Percentiles rank a stretch among this genome's conserved stretches.
Conservation (phyloP, 1,284 basidiomycete genomes). For the Ustilago sp. region DNA sequence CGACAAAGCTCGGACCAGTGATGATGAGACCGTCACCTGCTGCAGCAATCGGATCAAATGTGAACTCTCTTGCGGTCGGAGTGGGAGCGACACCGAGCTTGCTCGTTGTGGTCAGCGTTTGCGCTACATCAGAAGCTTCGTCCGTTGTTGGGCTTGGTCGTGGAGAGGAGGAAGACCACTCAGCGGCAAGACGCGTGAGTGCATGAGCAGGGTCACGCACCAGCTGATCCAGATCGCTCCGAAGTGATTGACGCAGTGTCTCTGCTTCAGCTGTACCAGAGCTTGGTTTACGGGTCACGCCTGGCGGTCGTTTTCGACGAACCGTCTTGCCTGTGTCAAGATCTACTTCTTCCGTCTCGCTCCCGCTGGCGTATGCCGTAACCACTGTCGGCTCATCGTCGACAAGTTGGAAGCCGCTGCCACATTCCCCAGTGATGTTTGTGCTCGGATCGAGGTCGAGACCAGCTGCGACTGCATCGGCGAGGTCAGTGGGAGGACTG, state of each 20-base stretch:
- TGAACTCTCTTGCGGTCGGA: conserved; percentile 36
- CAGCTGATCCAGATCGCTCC: conserved; percentile 32
- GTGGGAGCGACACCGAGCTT: conserved; percentile 29
- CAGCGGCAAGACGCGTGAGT: conserved; percentile 35
- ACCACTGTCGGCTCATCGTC: conserved; percentile 21
- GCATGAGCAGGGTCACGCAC: conserved; percentile 48
- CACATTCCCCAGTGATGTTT: conserved; percentile 10
- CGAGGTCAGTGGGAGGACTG: conserved; percentile 49
- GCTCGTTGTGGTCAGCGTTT: conserved; percentile 35
- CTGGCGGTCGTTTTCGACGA: conserved; percentile 16
- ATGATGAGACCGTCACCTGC: conserved; percentile 62
- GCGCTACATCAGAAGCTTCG: neutral
- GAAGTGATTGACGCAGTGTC: conserved; percentile 28
- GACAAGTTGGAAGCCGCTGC: conserved; percentile 42
- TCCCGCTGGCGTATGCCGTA: conserved; percentile 18
- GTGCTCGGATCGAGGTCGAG: conserved; percentile 23
- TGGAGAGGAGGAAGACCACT: conserved; percentile 28
- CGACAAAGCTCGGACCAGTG: conserved; percentile 44
- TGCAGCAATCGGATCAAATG: conserved; percentile 62
- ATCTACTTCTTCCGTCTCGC: conserved; percentile 43
- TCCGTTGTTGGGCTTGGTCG: conserved; percentile 15
- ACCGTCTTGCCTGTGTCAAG: conserved; percentile 43
- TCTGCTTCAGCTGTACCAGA: conserved; percentile 43
- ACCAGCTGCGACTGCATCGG: conserved; percentile 28
- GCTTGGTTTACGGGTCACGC: conserved; percentile 25